Percentiles rank a stretch among this genome's conserved stretches.
phyloP scores from a whole-genome alignment of 495 filamentous ascomycete species.

The Penicillium goetzii region DNA sequence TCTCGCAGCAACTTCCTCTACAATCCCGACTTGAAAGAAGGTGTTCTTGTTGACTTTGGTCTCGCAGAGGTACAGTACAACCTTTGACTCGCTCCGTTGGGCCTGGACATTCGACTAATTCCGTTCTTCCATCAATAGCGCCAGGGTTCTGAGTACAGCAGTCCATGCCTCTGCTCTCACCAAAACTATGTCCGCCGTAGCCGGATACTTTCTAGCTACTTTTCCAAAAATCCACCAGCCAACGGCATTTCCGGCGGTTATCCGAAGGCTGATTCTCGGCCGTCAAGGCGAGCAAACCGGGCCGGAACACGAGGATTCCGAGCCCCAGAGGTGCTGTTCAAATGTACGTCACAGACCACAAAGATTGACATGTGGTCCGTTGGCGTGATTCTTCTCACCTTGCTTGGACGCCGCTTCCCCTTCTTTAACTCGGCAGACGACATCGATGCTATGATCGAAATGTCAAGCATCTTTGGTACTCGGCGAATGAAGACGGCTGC shows the following conservation, averaged over 20 bases:
- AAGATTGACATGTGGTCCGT: conserved; percentile 98
- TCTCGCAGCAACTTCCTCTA: conserved; percentile 85
- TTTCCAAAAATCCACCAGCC: conserved; percentile 42
- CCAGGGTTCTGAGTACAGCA: conserved; percentile 48
- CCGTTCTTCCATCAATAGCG: conserved; percentile 31
- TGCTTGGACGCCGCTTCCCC: conserved; percentile 87
- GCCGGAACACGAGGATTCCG: conserved; percentile 97
- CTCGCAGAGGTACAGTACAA: conserved; percentile 67
- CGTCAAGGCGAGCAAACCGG: conserved; percentile 86
- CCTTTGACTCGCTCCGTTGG: not conserved
- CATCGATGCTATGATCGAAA: conserved; percentile 95
- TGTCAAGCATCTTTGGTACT: conserved; percentile 91
- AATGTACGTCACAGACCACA: conserved; percentile 95
- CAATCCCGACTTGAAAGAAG: conserved; percentile 75
- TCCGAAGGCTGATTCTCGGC: conserved; percentile 83
- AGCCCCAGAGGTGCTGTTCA: conserved; percentile 94
- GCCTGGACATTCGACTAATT: not conserved
- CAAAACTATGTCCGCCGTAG: conserved; percentile 43
- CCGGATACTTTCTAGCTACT: conserved; percentile 46
- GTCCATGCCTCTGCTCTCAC: conserved; percentile 47
- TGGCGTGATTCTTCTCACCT: conserved; percentile 89
- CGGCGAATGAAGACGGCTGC: conserved; percentile 81
- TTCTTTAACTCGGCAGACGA: conserved; percentile 99
- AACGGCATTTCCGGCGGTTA: conserved; percentile 65
- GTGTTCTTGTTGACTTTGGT: conserved; percentile 95